Percentiles rank a stretch among this genome's conserved stretches.
Evolutionary conservation across 2,329 filamentous ascomycete species (phyloP).

Genomic region (Xylaria sp.): DNA sequence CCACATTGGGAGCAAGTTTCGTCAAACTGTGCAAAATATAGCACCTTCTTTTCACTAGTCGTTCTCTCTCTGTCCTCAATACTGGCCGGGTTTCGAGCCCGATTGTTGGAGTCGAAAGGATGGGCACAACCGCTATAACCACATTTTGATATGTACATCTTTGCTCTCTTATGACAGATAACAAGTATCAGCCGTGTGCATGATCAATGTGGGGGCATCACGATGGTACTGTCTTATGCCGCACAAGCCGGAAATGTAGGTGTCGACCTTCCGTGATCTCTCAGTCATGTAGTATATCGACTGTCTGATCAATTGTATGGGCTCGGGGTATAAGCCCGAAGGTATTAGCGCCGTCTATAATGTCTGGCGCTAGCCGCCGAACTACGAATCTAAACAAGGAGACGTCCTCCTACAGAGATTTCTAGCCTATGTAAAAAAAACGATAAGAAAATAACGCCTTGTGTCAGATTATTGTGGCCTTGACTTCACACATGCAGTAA

Average conservation of each 20-base stretch:
- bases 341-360: neutral
- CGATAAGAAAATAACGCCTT: neutral
- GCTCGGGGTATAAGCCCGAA: neutral
- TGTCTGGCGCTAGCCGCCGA: neutral
- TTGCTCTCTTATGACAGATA: neutral
- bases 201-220: neutral
- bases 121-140: neutral
- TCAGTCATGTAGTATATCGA: slow-evolving; percentile 6
- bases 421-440: neutral
- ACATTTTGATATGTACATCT: neutral
- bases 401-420: neutral
- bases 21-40: neutral
- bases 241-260: slow-evolving; percentile 2
- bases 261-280: neutral
- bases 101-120: neutral
- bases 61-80: neutral
- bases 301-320: slow-evolving; percentile 7
- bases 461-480: neutral
- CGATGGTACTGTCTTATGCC: neutral
- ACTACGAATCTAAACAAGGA: neutral
- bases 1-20: slow-evolving; percentile 2
- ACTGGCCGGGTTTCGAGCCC: neutral
- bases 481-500: slow-evolving; percentile 5
- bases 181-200: neutral
- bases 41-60: neutral